Evolutionary conservation across 768 basidiomycete genomes (phyloP).

Genomic region (Hortiboletus campestris): DNA sequence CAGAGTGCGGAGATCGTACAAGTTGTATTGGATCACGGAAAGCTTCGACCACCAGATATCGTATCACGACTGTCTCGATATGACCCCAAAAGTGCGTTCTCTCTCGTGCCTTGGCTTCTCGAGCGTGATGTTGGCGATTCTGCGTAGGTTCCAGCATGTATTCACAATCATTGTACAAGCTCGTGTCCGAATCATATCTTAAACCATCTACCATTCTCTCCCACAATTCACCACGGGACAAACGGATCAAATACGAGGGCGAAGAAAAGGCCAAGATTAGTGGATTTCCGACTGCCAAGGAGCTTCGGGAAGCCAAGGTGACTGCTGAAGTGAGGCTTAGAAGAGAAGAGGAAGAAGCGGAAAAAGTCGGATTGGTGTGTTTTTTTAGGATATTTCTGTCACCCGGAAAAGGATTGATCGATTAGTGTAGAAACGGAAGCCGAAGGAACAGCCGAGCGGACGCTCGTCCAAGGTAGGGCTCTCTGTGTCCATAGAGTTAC

Average conservation of each 20-base stretch:
- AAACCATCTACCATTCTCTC: conserved; percentile 77
- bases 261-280: conserved; percentile 73
- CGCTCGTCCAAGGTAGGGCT: conserved; percentile 52
- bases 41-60: conserved; percentile 75
- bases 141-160: conserved; percentile 42
- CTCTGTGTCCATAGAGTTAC: background rate
- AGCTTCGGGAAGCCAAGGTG: conserved; percentile 71
- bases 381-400: background rate
- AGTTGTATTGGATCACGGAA: conserved; percentile 80
- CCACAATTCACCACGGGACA: conserved; percentile 78
- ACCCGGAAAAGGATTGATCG: conserved; percentile 15
- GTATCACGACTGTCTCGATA: conserved; percentile 47
- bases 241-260: conserved; percentile 73
- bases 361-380: conserved; percentile 70
- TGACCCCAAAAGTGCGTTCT: conserved; percentile 56
- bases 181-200: conserved; percentile 72
- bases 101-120: conserved; percentile 9
- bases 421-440: conserved; percentile 58
- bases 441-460: conserved; percentile 42
- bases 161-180: conserved; percentile 60
- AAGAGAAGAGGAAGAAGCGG: conserved; percentile 71
- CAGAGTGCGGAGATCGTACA: conserved; percentile 78
- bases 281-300: conserved; percentile 79
- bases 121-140: background rate
- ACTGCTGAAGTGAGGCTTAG: conserved; percentile 60